Conservation (phyloP, 2,329 filamentous ascomycete species). For the Cercospora nicotianae region DNA sequence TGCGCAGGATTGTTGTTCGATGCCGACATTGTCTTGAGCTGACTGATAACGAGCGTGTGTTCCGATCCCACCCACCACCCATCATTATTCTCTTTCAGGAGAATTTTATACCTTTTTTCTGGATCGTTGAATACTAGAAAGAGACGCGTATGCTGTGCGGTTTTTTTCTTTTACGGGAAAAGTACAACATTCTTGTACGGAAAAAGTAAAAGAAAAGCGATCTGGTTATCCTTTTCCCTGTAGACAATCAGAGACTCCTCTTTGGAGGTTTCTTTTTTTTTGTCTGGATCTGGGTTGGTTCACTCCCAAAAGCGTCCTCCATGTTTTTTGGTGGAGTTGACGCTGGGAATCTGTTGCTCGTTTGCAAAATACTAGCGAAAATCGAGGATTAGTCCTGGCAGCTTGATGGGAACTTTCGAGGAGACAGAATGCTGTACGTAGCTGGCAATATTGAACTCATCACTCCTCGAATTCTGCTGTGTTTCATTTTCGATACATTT, state of each 20-base stretch:
- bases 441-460: conserved; percentile 16
- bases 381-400: background rate
- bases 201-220: conserved; percentile 12
- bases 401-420: conserved; percentile 11
- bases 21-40: conserved; percentile 21
- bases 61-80: background rate
- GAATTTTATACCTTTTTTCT: no score
- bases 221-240: conserved; percentile 38
- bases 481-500: background rate
- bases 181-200: no score
- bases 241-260: conserved; percentile 24
- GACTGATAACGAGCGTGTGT: conserved; percentile 35
- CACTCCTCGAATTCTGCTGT: conserved; percentile 6
- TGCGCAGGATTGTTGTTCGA: conserved; percentile 24
- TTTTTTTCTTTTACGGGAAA: conserved; percentile 14
- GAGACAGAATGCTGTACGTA: conserved; percentile 27
- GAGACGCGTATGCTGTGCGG: conserved; percentile 36
- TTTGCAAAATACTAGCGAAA: background rate
- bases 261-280: background rate
- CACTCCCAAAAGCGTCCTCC: conserved; percentile 16
- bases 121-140: conserved; percentile 20
- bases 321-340: conserved; percentile 13
- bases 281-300: conserved; percentile 35
- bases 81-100: background rate
- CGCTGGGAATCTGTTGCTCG: conserved; percentile 23